A percentile compares a stretch with the other conserved stretches of the same genome.
Conservation (phyloP, 2,329 filamentous ascomycete species). For the Pezicula carpinea region DNA sequence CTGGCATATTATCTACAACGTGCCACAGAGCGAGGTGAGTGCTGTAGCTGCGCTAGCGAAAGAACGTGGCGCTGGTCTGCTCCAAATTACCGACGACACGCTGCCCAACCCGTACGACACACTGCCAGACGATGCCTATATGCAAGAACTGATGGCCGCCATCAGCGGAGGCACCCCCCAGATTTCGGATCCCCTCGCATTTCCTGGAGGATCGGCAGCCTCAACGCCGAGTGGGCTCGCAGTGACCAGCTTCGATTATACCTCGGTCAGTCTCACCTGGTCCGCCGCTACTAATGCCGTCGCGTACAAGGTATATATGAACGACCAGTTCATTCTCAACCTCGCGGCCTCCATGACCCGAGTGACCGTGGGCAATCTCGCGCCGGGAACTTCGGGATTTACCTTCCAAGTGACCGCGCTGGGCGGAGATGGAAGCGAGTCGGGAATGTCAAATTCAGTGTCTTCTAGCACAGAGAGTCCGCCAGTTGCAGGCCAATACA, state of each 20-base stretch:
- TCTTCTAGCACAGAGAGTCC: background rate
- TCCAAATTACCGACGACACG: slow-evolving; percentile 4
- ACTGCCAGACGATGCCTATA: slow-evolving; percentile 9
- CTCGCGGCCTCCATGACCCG: background rate
- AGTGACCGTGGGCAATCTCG: background rate
- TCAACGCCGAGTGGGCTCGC: background rate
- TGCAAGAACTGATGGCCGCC: slow-evolving; percentile 5
- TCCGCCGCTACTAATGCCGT: slow-evolving; percentile 2
- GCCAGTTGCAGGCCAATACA: background rate
- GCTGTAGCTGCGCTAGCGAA: slow-evolving; percentile 4
- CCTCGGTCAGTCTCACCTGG: slow-evolving; percentile 8
- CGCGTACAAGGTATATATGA: slow-evolving; percentile 2
- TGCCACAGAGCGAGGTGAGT: slow-evolving; percentile 14
- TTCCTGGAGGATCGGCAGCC: background rate
- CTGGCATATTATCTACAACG: slow-evolving; percentile 30
- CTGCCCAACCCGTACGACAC: slow-evolving; percentile 10
- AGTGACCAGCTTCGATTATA: slow-evolving; percentile 5
- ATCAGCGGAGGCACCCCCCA: slow-evolving; percentile 5
- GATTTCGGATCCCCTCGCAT: background rate
- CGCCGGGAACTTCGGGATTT: background rate
- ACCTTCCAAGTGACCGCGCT: background rate
- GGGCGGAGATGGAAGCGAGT: background rate
- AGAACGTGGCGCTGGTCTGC: slow-evolving; percentile 2
- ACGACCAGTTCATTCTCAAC: background rate
- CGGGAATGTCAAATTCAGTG: background rate